A percentile compares a stretch with the other conserved stretches of the same genome.
These are phyloP conservation scores for Naegleria gruberi DNA, from an alignment of 208 protist genomes.

Conservation along the genomic window DNA sequence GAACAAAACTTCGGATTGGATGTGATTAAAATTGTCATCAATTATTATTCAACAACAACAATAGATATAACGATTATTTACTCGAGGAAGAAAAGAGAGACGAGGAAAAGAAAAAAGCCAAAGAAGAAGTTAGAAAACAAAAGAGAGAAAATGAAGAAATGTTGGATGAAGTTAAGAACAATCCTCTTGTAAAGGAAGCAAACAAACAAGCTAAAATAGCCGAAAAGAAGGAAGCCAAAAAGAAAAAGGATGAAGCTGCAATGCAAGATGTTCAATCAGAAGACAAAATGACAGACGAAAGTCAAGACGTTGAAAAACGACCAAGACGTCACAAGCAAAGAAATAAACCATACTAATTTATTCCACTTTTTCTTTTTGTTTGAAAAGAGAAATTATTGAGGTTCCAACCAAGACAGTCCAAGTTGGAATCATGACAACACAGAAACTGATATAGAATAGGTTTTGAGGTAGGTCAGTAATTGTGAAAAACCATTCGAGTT, in stretches of 20 bases:
- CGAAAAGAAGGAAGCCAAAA: not conserved
- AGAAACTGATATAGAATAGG: not conserved
- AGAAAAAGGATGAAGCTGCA: not conserved
- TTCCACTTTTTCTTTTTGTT: not conserved
- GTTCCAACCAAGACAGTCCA: not conserved
- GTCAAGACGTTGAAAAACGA: not conserved
- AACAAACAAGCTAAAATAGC: not conserved
- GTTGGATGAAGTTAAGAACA: not conserved
- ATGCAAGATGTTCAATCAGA: not conserved
- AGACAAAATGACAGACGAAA: not conserved
- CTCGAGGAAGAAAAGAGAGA: not conserved
- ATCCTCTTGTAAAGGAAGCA: not conserved
- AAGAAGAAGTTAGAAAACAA: not conserved
- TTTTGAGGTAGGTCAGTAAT: not conserved
- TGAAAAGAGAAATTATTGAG: not conserved
- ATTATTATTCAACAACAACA: too few relatives aligned
- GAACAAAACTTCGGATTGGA: too few relatives aligned
- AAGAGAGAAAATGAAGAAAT: not conserved
- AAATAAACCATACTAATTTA: not conserved
- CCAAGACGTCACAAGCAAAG: not conserved
- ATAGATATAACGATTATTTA: not conserved
- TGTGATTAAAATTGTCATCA: not conserved
- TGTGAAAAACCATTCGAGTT: not conserved
- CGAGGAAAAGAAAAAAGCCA: not conserved
- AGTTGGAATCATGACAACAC: not conserved